Evolutionary conservation across 2,329 filamentous ascomycete species (phyloP).

Genomic region (Ascochyta lentis): DNA sequence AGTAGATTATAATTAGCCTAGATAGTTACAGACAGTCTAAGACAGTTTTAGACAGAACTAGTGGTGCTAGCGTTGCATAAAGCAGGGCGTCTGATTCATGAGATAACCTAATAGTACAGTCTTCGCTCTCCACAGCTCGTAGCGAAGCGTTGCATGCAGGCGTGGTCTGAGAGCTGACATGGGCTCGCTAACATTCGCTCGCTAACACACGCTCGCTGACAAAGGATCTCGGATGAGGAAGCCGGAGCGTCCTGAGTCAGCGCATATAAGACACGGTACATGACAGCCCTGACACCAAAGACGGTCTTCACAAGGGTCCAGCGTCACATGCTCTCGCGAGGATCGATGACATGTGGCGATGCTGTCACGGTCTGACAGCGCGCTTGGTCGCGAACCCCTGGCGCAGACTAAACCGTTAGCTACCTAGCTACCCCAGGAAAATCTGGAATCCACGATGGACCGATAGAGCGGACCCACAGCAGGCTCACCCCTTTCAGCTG

Average conservation of each 20-base stretch:
- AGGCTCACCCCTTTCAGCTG: background rate
- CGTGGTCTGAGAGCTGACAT: background rate
- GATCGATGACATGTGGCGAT: background rate
- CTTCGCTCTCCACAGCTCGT: background rate
- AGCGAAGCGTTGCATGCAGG: background rate
- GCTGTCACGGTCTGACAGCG: background rate
- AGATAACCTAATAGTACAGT: no score
- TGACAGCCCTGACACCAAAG: background rate
- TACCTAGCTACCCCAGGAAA: slow-evolving; percentile 1
- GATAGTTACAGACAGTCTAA: no score
- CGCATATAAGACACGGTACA: background rate
- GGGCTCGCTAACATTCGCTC: no score
- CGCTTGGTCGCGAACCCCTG: background rate
- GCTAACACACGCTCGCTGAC: no score
- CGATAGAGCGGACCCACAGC: background rate
- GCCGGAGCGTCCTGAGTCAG: background rate
- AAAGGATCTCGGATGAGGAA: background rate
- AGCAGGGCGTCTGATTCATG: no score
- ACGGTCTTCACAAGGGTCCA: background rate
- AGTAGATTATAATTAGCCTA: no score
- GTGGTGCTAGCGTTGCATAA: no score
- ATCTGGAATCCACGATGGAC: background rate
- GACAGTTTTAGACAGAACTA: no score
- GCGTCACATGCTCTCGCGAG: slow-evolving; percentile 16
- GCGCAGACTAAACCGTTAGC: background rate